Percentiles rank a stretch among this genome's conserved stretches.
These are phyloP conservation scores for slime mould (Dictyostelium discoideum) DNA, from an alignment of 78 protist species.

Conservation along the genomic window DNA sequence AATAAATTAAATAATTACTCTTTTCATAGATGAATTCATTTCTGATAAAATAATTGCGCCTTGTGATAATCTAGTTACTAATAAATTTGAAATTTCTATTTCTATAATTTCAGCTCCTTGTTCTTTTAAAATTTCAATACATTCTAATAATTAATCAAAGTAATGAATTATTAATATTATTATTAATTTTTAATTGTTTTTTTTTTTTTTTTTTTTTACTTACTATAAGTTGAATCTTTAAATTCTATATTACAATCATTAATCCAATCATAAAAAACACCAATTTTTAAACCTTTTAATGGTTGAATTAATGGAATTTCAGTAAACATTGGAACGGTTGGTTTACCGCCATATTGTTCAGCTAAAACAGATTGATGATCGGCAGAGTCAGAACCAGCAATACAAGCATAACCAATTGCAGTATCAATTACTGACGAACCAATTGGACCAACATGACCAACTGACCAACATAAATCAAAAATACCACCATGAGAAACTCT, in stretches of 20 bases:
- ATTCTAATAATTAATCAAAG: not conserved
- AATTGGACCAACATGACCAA: constrained; percentile 85
- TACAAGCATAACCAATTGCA: constrained; percentile 50
- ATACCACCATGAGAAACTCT: constrained; percentile 70
- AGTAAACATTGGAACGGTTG: constrained; percentile 22
- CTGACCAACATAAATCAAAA: constrained; percentile 69
- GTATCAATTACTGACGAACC: constrained; percentile 50
- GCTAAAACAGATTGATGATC: constrained; percentile 30
- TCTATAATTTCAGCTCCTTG: constrained; percentile 57
- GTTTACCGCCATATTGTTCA: not conserved
- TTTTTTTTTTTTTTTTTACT: not conserved
- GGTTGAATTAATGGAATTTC: constrained; percentile 28
- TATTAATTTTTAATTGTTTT: not conserved
- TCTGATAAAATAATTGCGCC: constrained; percentile 53
- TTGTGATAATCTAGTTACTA: constrained; percentile 58
- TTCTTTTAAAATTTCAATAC: constrained; percentile 27
- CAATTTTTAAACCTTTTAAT: constrained; percentile 50
- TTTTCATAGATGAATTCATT: constrained; percentile 69
- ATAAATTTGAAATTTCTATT: constrained; percentile 29
- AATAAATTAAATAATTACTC: not conserved
- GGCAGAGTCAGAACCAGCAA: constrained; percentile 57
- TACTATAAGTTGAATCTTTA: not conserved
- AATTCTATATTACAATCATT: constrained; percentile 30
- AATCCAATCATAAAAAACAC: constrained; percentile 49
- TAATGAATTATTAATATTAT: not conserved